phyloP scores from a whole-genome alignment of 768 basidiomycete species.

The Phylloporus arenicola region DNA sequence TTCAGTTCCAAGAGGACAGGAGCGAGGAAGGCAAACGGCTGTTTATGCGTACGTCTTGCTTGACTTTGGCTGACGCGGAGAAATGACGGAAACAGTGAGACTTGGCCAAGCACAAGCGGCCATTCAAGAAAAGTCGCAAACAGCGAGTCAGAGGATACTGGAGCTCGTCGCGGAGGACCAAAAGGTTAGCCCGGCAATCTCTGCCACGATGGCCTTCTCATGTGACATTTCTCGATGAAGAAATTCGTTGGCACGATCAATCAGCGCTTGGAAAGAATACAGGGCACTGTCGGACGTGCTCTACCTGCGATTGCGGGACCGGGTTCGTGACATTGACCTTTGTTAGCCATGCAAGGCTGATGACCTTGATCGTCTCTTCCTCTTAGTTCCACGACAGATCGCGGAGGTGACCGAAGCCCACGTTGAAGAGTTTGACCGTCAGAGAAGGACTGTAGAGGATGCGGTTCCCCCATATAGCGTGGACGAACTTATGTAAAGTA shows the following conservation, averaged over 20 bases:
- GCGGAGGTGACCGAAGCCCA: slow-evolving; percentile 9
- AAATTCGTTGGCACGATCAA: slow-evolving; percentile 10
- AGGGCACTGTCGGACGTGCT: slow-evolving; percentile 6
- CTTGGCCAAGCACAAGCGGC: slow-evolving; percentile 10
- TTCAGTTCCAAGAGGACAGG: slow-evolving; percentile 18
- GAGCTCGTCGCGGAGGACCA: slow-evolving; percentile 15
- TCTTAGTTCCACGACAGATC: slow-evolving; percentile 10
- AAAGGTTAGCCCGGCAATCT: background rate
- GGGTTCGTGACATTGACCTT: background rate
- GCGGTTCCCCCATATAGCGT: slow-evolving; percentile 5
- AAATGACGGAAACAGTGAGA: slow-evolving; percentile 1
- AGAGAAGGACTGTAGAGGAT: background rate
- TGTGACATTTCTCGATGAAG: background rate
- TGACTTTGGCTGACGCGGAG: background rate
- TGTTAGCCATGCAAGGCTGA: background rate
- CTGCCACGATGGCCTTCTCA: too few relatives aligned
- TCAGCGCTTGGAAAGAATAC: slow-evolving; percentile 12
- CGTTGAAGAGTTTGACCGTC: slow-evolving; percentile 8
- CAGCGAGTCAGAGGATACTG: slow-evolving; percentile 11
- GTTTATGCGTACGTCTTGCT: slow-evolving; percentile 7
- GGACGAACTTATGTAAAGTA: slow-evolving; percentile 13
- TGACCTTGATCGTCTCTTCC: background rate
- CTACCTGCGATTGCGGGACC: slow-evolving; percentile 12
- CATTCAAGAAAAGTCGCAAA: slow-evolving; percentile 16
- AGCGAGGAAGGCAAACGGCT: slow-evolving; percentile 12